Evolutionary conservation across 805 yeast genomes (phyloP).

Genomic region (Kuraishia hungarica): DNA sequence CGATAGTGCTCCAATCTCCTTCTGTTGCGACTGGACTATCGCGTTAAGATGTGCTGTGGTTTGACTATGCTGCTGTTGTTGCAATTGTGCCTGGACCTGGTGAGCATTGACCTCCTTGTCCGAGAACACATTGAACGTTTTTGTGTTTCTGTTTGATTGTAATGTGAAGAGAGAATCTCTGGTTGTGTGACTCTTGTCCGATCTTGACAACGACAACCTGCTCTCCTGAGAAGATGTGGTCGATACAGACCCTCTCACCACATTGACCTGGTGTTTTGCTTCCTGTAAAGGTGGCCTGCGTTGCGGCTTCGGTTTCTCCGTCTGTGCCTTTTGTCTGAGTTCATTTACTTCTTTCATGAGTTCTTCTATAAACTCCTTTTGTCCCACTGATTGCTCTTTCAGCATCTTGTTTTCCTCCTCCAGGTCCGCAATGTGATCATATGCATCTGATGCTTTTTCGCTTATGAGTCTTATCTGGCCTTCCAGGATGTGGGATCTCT

Average conservation of each 20-base stretch:
- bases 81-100: neutral
- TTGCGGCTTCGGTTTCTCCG: neutral
- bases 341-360: neutral
- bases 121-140: neutral
- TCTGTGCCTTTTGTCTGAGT: neutral
- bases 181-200: neutral
- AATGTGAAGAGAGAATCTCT: neutral
- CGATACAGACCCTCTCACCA: neutral
- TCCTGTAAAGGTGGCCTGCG: neutral
- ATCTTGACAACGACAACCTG: neutral
- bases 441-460: neutral
- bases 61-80: neutral
- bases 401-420: conserved; percentile 1
- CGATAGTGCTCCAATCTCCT: neutral
- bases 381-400: neutral
- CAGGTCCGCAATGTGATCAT: neutral
- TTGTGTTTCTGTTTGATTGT: neutral
- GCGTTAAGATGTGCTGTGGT: neutral
- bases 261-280: neutral
- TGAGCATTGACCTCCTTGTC: neutral
- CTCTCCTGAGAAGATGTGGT: neutral
- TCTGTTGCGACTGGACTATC: neutral
- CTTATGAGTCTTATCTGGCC: neutral
- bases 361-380: neutral
- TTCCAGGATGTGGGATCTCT: neutral